Base-by-base conservation (phyloP, 805 yeast genomes). In the Hanseniaspora occidentalis region DNA sequence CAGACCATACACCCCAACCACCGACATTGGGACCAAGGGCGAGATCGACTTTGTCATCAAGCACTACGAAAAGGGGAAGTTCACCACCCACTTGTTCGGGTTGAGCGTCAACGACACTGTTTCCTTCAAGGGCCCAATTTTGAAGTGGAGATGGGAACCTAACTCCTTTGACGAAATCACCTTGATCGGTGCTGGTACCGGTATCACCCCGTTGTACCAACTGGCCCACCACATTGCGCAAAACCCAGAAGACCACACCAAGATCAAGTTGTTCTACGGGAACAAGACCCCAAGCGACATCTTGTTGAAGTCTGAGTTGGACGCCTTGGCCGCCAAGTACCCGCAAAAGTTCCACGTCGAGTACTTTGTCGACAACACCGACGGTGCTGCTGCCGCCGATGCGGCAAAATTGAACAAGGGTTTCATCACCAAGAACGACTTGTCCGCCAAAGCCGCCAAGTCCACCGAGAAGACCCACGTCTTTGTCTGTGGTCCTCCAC, bases 401-500 rank as follows among this genome's bases (percentile, higher is more conserved):
- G 60, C n/a, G n/a, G n/a, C n/a, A n/a, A n/a, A 66, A 14, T 86
- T 85, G 37, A 60, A 73, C 47, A 62, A 65, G 34, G 98, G 98
- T 40, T 81, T 60, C 71, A 81, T 92, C 57, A 62, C 81, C 59
- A 77, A 80, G 66, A 94, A 83, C 7, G 77, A 69, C 63, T 67
- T 89, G 58, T 57, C 67, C 48, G 58, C 66, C 45, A 64, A 73
- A 60, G 62, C 84, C 48, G 77, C 89, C 43, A 68, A 71, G 48
- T 79, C 96, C 26, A 69, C 64, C 38, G 81, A 75, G 43, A 74
- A 79, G 62, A 67, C 73, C 53, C 81, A 79, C 57, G 73, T 88
- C 43, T 89, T 83, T 52, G 82, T 89, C 43, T 92, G 98, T 64
- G 98, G 98, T 42, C 98, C 98, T 45, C 94, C 95, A 55, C 82